Conservation (phyloP, 192 early-diverging fungal genomes). For the Geosiphon pyriformis region DNA sequence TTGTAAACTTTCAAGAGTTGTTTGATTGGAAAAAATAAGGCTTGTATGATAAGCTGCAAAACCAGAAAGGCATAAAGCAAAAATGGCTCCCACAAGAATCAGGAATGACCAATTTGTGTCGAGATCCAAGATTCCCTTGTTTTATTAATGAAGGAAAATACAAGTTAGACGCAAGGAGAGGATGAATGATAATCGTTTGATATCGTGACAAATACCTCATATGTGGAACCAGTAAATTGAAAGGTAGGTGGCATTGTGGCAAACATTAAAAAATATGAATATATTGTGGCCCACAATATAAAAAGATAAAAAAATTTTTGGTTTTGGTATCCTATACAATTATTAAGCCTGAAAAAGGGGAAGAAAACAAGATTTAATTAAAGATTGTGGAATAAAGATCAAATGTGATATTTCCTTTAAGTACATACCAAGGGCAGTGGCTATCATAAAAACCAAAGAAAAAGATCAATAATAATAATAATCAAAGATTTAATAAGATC, state of each 20-base stretch:
- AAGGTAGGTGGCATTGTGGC: conserved; percentile 32
- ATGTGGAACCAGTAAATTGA: conserved; percentile 8
- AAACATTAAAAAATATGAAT: conserved; percentile 29
- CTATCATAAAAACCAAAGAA: conserved; percentile 12
- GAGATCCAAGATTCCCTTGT: conserved; percentile 29
- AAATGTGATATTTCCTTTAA: not conserved
- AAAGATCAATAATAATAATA: not conserved
- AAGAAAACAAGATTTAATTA: not conserved
- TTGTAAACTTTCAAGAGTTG: conserved; percentile 39
- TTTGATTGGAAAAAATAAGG: conserved; percentile 34
- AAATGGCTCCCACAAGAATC: conserved; percentile 31
- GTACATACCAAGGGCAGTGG: conserved; percentile 35
- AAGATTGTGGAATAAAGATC: not conserved
- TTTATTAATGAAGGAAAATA: no score
- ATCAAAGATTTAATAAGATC: not conserved
- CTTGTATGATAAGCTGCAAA: conserved; percentile 34
- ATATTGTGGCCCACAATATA: conserved; percentile 32
- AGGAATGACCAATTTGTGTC: conserved; percentile 40
- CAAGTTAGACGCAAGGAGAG: not conserved
- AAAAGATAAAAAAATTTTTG: conserved; percentile 41
- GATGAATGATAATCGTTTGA: not conserved
- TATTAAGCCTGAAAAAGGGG: conserved; percentile 29
- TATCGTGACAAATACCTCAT: conserved; percentile 1
- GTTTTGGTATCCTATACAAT: conserved; percentile 38
- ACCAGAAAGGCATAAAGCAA: conserved; percentile 33